Evolutionary conservation across 1,284 basidiomycete genomes (phyloP).

Genomic region (Boletus hoseneyae): DNA sequence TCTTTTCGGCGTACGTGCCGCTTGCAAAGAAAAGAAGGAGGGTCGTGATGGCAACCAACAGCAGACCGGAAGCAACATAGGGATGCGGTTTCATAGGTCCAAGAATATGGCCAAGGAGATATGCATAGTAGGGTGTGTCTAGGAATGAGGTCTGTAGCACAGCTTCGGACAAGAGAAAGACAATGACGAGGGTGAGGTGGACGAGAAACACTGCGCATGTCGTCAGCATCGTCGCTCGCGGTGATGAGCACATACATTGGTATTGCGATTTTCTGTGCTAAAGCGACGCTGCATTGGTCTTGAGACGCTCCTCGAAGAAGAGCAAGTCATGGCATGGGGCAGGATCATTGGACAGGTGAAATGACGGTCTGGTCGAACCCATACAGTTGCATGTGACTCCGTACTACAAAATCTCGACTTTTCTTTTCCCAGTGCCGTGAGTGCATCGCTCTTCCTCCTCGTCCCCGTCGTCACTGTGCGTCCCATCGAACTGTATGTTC

Average conservation of each 20-base stretch:
- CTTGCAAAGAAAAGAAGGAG: slow-evolving; percentile 94
- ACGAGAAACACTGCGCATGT: slow-evolving; percentile 64
- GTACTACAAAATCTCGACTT: too few relatives aligned
- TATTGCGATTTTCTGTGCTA: slow-evolving; percentile 83
- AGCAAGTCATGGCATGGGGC: slow-evolving; percentile 87
- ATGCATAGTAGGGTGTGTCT: slow-evolving; percentile 60
- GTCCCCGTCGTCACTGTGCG: too few relatives aligned
- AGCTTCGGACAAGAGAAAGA: slow-evolving; percentile 71
- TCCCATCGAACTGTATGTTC: too few relatives aligned
- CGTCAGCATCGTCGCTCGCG: slow-evolving; percentile 9
- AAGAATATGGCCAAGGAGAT: slow-evolving; percentile 46
- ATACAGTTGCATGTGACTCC: too few relatives aligned
- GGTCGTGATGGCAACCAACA: slow-evolving; percentile 86
- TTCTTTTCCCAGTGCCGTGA: too few relatives aligned
- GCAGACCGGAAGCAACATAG: slow-evolving; percentile 70
- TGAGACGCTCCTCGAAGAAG: slow-evolving; percentile 93
- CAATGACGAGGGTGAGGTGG: slow-evolving; percentile 66
- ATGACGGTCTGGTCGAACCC: slow-evolving; percentile 13
- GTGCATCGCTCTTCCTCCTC: too few relatives aligned
- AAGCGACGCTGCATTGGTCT: slow-evolving; percentile 84
- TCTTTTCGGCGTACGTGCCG: slow-evolving; percentile 95
- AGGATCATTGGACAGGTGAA: slow-evolving; percentile 42
- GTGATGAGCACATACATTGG: slow-evolving; percentile 57
- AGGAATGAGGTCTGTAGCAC: slow-evolving; percentile 67
- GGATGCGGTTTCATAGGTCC: slow-evolving; percentile 52